Percentiles rank a stretch among this genome's conserved stretches.
Evolutionary conservation across 1,284 basidiomycete genomes (phyloP).

Genomic region (Sutorius eximius): DNA sequence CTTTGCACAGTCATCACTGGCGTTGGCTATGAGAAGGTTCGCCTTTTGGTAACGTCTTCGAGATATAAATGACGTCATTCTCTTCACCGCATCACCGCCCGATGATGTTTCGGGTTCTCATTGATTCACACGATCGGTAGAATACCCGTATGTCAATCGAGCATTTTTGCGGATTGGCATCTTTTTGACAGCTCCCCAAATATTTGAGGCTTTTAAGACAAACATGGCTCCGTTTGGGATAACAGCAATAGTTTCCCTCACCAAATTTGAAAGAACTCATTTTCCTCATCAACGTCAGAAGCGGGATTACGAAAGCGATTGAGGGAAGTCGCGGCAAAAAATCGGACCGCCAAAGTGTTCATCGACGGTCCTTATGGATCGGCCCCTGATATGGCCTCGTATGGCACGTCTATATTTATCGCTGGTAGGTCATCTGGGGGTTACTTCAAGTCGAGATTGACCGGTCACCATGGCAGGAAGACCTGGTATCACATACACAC

Average conservation of each 20-base stretch:
- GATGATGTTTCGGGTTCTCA: slow-evolving; percentile 46
- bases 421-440: slow-evolving; percentile 30
- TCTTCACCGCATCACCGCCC: slow-evolving; percentile 53
- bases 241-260: slow-evolving; percentile 38
- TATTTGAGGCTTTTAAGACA: slow-evolving; percentile 5
- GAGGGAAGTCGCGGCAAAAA: slow-evolving; percentile 26
- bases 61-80: not conserved
- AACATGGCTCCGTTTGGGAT: slow-evolving; percentile 43
- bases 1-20: slow-evolving; percentile 51
- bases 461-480: slow-evolving; percentile 37
- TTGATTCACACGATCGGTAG: slow-evolving; percentile 50
- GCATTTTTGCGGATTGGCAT: not conserved
- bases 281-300: slow-evolving; percentile 50
- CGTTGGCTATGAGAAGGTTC: slow-evolving; percentile 57
- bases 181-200: slow-evolving; percentile 10
- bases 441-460: not conserved
- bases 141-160: slow-evolving; percentile 30
- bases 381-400: slow-evolving; percentile 36
- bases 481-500: slow-evolving; percentile 42
- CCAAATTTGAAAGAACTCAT: slow-evolving; percentile 43
- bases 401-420: slow-evolving; percentile 39
- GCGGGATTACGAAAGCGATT: slow-evolving; percentile 44
- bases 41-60: not conserved
- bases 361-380: slow-evolving; percentile 48
- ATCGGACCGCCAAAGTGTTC: slow-evolving; percentile 32